Conservation (phyloP, 768 basidiomycete genomes). For the Boletus coccyginus region DNA sequence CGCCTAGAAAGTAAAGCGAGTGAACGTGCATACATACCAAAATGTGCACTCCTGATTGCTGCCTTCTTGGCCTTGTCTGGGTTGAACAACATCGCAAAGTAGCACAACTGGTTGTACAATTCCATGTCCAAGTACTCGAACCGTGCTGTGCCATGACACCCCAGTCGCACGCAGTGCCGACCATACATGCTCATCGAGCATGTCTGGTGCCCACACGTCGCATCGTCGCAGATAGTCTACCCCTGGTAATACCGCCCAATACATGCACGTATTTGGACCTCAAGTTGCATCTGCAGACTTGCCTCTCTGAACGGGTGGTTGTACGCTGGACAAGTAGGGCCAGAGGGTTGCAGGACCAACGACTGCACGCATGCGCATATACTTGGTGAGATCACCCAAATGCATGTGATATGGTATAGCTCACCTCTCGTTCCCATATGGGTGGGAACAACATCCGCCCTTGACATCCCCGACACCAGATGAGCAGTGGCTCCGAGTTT, state of each 20-base stretch:
- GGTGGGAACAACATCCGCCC: conserved; percentile 55
- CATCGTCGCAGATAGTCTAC: conserved; percentile 86
- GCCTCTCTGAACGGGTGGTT: conserved; percentile 47
- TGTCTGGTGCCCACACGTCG: conserved; percentile 80
- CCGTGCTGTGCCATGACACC: conserved; percentile 10
- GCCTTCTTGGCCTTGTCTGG: conserved; percentile 55
- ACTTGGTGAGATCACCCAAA: neutral
- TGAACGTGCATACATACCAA: conserved; percentile 35
- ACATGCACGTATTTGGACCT: conserved; percentile 75
- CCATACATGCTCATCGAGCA: conserved; percentile 94
- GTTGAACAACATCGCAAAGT: conserved; percentile 79
- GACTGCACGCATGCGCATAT: conserved; percentile 39
- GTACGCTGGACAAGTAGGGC: conserved; percentile 73
- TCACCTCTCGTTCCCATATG: conserved; percentile 57
- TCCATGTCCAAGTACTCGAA: conserved; percentile 77
- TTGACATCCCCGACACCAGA: conserved; percentile 78
- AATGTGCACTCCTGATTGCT: conserved; percentile 44
- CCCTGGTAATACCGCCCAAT: conserved; percentile 85
- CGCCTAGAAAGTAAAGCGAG: neutral
- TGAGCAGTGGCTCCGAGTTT: conserved; percentile 63
- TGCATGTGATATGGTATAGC: conserved; percentile 11
- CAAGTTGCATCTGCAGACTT: conserved; percentile 81
- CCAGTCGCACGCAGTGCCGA: conserved; percentile 61
- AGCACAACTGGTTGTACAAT: conserved; percentile 89
- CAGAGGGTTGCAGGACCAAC: conserved; percentile 62